Conservation (phyloP, 2,329 filamentous ascomycete genomes). For the Raffaelea albimanens region DNA sequence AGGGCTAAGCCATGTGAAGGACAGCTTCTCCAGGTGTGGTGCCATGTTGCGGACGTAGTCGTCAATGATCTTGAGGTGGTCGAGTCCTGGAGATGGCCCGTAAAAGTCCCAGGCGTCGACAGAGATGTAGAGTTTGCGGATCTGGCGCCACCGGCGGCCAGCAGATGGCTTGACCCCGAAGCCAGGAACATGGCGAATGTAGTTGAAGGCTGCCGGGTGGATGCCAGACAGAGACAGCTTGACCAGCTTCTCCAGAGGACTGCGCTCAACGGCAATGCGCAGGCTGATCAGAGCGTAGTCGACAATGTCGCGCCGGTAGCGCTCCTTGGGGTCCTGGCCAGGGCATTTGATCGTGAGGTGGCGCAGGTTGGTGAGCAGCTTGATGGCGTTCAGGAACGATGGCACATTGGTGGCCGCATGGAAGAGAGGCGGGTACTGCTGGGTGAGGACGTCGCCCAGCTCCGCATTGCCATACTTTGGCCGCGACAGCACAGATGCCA, state of each 20-base stretch:
- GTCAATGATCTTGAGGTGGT: constrained; percentile 71
- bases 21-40: constrained; percentile 55
- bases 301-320: constrained; percentile 67
- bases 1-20: constrained; percentile 65
- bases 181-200: constrained; percentile 64
- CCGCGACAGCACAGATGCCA: constrained; percentile 49
- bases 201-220: constrained; percentile 66
- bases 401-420: constrained; percentile 82
- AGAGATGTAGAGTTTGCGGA: constrained; percentile 61
- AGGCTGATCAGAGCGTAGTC: constrained; percentile 86
- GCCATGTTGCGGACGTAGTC: constrained; percentile 69
- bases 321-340: constrained; percentile 56
- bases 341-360: constrained; percentile 72
- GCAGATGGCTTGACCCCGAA: constrained; percentile 68
- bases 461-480: constrained; percentile 75
- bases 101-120: constrained; percentile 62
- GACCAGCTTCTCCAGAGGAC: constrained; percentile 53
- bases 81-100: constrained; percentile 47
- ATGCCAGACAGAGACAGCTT: constrained; percentile 65
- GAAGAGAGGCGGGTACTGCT: constrained; percentile 82
- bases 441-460: constrained; percentile 70
- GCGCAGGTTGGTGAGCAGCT: constrained; percentile 56
- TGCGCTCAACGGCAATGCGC: constrained; percentile 71
- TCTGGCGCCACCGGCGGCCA: constrained; percentile 65
- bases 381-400: constrained; percentile 70